Percentiles rank a stretch among this genome's conserved stretches.
These are phyloP conservation scores for Hymenoscyphus repandus DNA, from an alignment of 2,329 filamentous ascomycete species.

Conservation along the genomic window DNA sequence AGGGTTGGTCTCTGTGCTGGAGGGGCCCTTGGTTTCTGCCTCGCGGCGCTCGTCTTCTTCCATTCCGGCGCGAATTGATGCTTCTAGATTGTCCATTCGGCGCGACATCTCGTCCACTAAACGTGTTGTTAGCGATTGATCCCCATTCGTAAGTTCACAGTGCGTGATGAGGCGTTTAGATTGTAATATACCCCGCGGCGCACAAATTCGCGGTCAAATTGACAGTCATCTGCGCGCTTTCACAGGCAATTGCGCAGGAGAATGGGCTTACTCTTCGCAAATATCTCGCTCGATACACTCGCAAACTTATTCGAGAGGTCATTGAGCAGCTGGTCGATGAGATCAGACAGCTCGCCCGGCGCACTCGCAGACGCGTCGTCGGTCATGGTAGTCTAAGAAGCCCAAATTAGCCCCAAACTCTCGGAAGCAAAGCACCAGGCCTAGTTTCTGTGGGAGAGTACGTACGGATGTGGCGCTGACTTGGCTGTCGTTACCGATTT, in stretches of 20 bases:
- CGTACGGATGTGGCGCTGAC: too few species aligned
- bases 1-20: slow-evolving; percentile 22
- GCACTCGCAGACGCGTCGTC: slow-evolving; percentile 22
- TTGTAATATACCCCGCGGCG: neutral
- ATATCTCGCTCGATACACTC: slow-evolving; percentile 77
- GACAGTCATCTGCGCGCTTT: too few species aligned
- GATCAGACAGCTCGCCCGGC: slow-evolving; percentile 35
- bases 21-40: slow-evolving; percentile 15
- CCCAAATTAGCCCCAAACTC: neutral
- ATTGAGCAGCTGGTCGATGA: slow-evolving; percentile 82
- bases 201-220: too few species aligned
- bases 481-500: too few species aligned
- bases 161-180: neutral
- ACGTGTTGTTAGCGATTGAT: neutral
- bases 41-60: slow-evolving; percentile 15
- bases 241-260: neutral
- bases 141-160: neutral
- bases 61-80: slow-evolving; percentile 23
- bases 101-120: slow-evolving; percentile 92
- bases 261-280: slow-evolving; percentile 69
- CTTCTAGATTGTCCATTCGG: slow-evolving; percentile 71
- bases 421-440: neutral
- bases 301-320: slow-evolving; percentile 82
- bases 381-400: slow-evolving; percentile 3
- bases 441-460: neutral